Conservation (phyloP, 176 grass and related monocot genomes). For the Musa schizocarpa region DNA sequence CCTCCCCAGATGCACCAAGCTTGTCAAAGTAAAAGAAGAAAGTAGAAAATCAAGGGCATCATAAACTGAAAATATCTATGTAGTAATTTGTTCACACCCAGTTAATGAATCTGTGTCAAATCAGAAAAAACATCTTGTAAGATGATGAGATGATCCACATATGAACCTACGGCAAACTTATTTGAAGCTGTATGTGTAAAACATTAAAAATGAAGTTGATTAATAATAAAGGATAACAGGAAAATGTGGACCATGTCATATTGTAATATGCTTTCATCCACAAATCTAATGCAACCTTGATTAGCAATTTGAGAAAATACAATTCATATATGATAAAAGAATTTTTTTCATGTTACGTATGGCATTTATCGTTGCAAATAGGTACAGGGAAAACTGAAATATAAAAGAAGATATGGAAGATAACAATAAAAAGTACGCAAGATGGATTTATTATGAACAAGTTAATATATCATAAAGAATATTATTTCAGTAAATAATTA, state of each 20-base stretch:
- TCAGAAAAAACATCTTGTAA: neutral
- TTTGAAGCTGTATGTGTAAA: too few relatives aligned
- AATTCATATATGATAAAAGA: too few relatives aligned
- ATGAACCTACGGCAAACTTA: neutral
- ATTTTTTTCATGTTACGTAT: too few relatives aligned
- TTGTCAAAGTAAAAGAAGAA: constrained; percentile 21
- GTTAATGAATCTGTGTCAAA: neutral
- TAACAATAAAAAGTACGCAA: too few relatives aligned
- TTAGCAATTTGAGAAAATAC: neutral
- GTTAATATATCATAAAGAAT: too few relatives aligned
- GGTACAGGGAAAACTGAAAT: too few relatives aligned
- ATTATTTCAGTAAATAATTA: too few relatives aligned
- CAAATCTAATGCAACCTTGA: neutral
- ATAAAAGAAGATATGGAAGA: too few relatives aligned
- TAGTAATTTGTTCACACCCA: neutral
- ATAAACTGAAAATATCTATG: neutral
- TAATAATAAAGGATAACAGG: neutral
- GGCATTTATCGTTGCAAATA: too few relatives aligned
- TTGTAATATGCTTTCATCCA: neutral
- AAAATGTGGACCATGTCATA: neutral
- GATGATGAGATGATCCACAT: neutral
- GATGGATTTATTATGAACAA: too few relatives aligned
- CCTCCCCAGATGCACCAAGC: constrained; percentile 34
- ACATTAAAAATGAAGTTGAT: too few relatives aligned
- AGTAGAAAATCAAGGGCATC: neutral